These are phyloP conservation scores for Trichosporon sp. DNA, from an alignment of 1,284 basidiomycete species.

Conservation along the genomic window DNA sequence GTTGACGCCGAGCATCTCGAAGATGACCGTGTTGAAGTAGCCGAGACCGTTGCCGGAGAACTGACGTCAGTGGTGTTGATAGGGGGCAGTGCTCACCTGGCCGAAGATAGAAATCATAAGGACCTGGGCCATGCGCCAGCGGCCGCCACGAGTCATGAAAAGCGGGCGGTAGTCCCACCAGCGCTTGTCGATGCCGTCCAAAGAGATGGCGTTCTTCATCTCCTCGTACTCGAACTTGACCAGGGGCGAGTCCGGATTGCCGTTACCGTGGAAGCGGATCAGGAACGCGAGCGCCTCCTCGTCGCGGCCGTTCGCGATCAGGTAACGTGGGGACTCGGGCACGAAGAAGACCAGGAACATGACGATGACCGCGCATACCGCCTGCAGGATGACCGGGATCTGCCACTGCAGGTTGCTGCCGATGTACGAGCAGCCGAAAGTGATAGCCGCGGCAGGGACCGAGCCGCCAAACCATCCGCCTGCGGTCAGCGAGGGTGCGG, in stretches of 20 bases:
- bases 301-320: conserved; percentile 45
- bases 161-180: conserved; percentile 54
- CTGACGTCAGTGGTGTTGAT: conserved; percentile 43
- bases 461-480: conserved; percentile 16
- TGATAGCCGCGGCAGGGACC: conserved; percentile 40
- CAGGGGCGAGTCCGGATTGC: conserved; percentile 44
- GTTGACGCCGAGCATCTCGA: conserved; percentile 25
- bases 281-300: conserved; percentile 66
- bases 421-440: conserved; percentile 36
- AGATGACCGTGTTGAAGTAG: conserved; percentile 52
- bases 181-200: conserved; percentile 60
- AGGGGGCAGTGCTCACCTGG: conserved; percentile 50
- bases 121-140: conserved; percentile 39
- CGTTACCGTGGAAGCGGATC: conserved; percentile 57
- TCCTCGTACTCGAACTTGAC: conserved; percentile 57
- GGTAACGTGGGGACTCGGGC: conserved; percentile 30
- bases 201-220: conserved; percentile 56
- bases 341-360: conserved; percentile 20
- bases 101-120: conserved; percentile 45
- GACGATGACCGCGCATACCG: conserved; percentile 15
- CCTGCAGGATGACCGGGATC: conserved; percentile 31
- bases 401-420: conserved; percentile 26
- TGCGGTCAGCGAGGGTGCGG: background rate
- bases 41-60: conserved; percentile 54
- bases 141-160: conserved; percentile 29